Base-by-base conservation (phyloP, 2,329 filamentous ascomycete genomes). In the Ophiocordyceps camponoti-leonardi region DNA sequence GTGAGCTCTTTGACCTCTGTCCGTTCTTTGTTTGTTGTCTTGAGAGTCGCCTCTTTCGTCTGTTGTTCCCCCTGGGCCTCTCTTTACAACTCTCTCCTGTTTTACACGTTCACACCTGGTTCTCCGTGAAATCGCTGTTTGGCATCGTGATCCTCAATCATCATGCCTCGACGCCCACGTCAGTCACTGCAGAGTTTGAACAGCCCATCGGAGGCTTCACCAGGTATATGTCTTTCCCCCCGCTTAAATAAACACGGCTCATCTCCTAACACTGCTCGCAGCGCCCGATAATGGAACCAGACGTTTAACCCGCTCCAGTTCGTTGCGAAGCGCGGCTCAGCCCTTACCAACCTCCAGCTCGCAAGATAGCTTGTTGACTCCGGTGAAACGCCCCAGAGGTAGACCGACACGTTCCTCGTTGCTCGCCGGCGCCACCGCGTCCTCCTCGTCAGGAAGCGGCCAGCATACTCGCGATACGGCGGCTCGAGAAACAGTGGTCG, bases 231-330 rank as follows among this genome's bases (percentile, higher is more conserved):
- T 18, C 16, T 18, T 7, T 7, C 30, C 5, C 12, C 3, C 4
- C n/a, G 7, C 10, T n/a, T n/a, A 37, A 10, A 18, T 37, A 37
- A 18, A 16, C 35, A 7, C 11, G 4, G 16, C 16, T 11, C 35
- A 37, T 5, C 35, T 43, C 6, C 41, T 43, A 16, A 43, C 41
- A 8, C 10, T 43, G 10, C 23, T 33, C 14, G 18, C 31, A 55
- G 54, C 30, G 39, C 52, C 49, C 12, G 41, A 49, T 1, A 45
- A 45, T 48, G 47, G 46, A 35, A 46, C 49, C 44, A 47, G 49
- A 28, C 56, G 57, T 14, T 30, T 56, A 30, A 59, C 58, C 30
- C 58, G 58, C 14, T 54, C 54, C 44, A 50, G 53, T 11, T 50
- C 49, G 23, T 49, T 48, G 19, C 54, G 47, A 49, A 52, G 46